These are phyloP conservation scores for Ilyonectria robusta DNA, from an alignment of 2,329 filamentous ascomycete genomes.

Conservation along the genomic window DNA sequence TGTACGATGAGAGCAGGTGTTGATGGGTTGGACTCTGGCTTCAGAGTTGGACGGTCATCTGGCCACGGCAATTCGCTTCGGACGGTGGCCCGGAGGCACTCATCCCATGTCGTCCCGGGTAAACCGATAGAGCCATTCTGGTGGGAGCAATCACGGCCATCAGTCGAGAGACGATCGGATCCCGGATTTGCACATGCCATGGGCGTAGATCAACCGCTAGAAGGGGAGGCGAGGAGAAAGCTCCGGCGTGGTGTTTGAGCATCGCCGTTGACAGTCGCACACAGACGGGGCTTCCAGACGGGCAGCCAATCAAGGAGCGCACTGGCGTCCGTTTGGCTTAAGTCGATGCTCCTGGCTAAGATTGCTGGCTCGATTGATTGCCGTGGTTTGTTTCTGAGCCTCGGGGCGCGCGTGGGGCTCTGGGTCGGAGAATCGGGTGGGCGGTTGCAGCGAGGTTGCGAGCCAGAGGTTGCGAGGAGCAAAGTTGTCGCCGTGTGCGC, in stretches of 20 bases:
- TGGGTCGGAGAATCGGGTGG: not conserved
- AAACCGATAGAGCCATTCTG: slow-evolving; percentile 3
- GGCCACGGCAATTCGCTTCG: slow-evolving; percentile 23
- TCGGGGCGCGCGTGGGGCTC: not conserved
- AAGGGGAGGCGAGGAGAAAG: not conserved
- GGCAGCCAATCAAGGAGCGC: slow-evolving; percentile 13
- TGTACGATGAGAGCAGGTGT: not conserved
- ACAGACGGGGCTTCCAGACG: slow-evolving; percentile 9
- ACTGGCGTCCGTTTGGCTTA: slow-evolving; percentile 22
- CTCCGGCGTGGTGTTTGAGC: slow-evolving; percentile 23
- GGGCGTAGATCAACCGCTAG: slow-evolving; percentile 15
- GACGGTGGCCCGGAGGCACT: not conserved
- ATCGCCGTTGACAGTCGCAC: slow-evolving; percentile 20
- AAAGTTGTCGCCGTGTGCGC: not conserved
- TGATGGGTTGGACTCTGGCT: slow-evolving; percentile 16
- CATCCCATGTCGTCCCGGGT: not conserved
- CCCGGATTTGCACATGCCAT: slow-evolving; percentile 14
- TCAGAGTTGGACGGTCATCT: slow-evolving; percentile 23
- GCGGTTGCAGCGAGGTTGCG: slow-evolving; percentile 2
- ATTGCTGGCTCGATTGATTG: slow-evolving; percentile 19
- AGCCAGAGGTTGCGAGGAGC: slow-evolving; percentile 6
- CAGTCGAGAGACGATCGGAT: slow-evolving; percentile 6
- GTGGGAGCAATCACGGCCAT: not conserved
- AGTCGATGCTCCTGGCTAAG: slow-evolving; percentile 25
- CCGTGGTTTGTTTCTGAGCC: slow-evolving; percentile 13